These are phyloP conservation scores for Clitoria ternatea DNA, from an alignment of 306 rosid genomes.

Conservation along the genomic window DNA sequence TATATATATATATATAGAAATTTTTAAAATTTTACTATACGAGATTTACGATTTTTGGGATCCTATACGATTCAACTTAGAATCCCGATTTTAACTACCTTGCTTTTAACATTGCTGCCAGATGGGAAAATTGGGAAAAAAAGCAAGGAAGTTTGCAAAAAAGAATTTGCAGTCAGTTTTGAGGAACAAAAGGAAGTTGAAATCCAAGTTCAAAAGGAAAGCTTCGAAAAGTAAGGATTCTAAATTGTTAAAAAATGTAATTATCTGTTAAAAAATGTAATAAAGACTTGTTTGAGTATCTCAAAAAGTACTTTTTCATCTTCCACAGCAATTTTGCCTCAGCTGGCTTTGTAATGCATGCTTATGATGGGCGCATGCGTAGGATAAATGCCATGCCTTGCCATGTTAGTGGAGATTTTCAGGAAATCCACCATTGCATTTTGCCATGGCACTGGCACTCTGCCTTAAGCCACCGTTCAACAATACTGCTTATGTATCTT, in stretches of 20 bases:
- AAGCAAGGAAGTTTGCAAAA: constrained; percentile 88
- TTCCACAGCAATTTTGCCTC: background rate
- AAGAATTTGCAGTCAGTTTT: constrained; percentile 84
- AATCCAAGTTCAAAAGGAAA: constrained; percentile 75
- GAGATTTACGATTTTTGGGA: too few relatives aligned
- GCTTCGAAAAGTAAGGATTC: constrained; percentile 61
- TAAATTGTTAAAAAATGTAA: background rate
- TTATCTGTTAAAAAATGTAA: background rate
- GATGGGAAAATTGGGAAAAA: constrained; percentile 93
- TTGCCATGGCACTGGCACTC: background rate
- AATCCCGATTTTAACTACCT: too few relatives aligned
- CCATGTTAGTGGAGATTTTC: background rate
- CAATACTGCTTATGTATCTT: background rate
- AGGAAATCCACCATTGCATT: background rate
- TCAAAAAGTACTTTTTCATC: background rate
- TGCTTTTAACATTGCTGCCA: background rate
- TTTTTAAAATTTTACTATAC: too few relatives aligned
- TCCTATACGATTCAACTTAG: too few relatives aligned
- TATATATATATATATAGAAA: too few relatives aligned
- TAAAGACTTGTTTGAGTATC: background rate
- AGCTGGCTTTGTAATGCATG: background rate
- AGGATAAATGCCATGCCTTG: background rate
- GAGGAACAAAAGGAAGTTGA: constrained; percentile 62
- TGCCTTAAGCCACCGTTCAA: background rate
- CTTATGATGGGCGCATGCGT: background rate